Evolutionary conservation across 495 filamentous ascomycete species (phyloP), one percentile per base, ranked within the genome.

Genomic region (Tricharina praecox): DNA sequence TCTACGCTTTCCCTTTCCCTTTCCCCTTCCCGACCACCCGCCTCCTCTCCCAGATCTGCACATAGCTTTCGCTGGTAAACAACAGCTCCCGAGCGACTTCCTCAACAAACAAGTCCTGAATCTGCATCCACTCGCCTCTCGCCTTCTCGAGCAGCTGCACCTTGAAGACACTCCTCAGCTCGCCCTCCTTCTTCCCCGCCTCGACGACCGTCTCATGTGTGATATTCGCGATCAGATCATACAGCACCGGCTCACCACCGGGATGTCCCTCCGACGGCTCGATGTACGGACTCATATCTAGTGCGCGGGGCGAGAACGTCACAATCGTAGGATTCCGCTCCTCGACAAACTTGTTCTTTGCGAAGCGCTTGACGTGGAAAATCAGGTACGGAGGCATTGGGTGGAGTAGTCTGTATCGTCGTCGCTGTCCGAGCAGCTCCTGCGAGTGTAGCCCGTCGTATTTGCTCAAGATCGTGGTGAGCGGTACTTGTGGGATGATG

Each of bases 291-390:
- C 76, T 72, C 69, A 94, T 77, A 59, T 99, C 85, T 13, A 99
- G 74, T 21, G 75, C 77, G 48, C 79, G 72, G 2, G 78, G 75
- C 47, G 83, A 81, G 65, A 96, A 95, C 7, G 87, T 95, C 47
- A 99, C 90, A 59, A 99, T 99, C 0, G 92, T 96, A 3, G 87
- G 90, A 64, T 96, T 99, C 26, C 90, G 81, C 65, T 99, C 92
- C 2, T 77, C 69, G 23, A 96, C 84, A 62, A 96, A 96, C 52
- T 93, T 88, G 69, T 99, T 99, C 49, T 78, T 75, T 56, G 76
- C 81, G 73, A 99, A 99, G 33, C 90, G 82, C 64, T 96, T 96
- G 69, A 99, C 78, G 66, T 96, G 87, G 67, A 97, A 88, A 28
- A 92, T 69, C 15, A 97, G 73, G 56, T 79, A 96, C 1, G 87